phyloP scores from a whole-genome alignment of 2,329 filamentous ascomycete species.

The Trichoderma semiorbis region DNA sequence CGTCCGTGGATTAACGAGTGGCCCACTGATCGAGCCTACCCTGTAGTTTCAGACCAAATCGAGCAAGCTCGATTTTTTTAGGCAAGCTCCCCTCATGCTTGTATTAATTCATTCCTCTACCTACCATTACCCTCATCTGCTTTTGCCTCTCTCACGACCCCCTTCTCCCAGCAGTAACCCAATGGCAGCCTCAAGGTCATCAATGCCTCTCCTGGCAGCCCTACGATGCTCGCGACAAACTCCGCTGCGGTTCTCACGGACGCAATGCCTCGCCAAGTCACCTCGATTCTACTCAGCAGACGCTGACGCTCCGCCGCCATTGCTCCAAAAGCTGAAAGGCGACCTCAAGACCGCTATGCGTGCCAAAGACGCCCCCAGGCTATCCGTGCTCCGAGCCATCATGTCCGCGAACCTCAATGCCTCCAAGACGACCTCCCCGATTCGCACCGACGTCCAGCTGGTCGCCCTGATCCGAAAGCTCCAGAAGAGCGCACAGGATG shows the following conservation, averaged over 20 bases:
- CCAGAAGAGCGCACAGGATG: slow-evolving; percentile 53
- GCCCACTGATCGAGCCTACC: neutral
- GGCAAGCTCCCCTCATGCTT: neutral
- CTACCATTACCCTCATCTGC: neutral
- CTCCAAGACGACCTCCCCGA: slow-evolving; percentile 67
- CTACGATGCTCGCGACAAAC: slow-evolving; percentile 22
- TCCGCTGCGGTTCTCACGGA: neutral
- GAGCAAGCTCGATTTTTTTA: neutral
- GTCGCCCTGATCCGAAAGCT: slow-evolving; percentile 65
- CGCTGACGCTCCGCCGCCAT: slow-evolving; percentile 40
- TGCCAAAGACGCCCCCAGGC: slow-evolving; percentile 59
- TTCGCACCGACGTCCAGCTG: slow-evolving; percentile 66
- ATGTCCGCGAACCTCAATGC: slow-evolving; percentile 71
- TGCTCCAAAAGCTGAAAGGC: slow-evolving; percentile 52
- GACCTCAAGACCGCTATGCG: slow-evolving; percentile 66
- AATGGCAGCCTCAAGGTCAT: slow-evolving; percentile 19
- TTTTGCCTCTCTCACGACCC: neutral
- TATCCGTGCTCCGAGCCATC: slow-evolving; percentile 65
- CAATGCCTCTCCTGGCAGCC: slow-evolving; percentile 24
- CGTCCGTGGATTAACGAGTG: neutral
- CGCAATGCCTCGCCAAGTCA: slow-evolving; percentile 14
- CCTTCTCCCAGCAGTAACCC: neutral
- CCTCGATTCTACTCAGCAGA: slow-evolving; percentile 34
- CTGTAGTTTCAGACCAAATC: neutral
- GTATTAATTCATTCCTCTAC: neutral